Percentiles rank a stretch among this genome's conserved stretches.
These are phyloP conservation scores for Drechslerella dactyloides DNA, from an alignment of 2,329 filamentous ascomycete genomes.

Conservation along the genomic window DNA sequence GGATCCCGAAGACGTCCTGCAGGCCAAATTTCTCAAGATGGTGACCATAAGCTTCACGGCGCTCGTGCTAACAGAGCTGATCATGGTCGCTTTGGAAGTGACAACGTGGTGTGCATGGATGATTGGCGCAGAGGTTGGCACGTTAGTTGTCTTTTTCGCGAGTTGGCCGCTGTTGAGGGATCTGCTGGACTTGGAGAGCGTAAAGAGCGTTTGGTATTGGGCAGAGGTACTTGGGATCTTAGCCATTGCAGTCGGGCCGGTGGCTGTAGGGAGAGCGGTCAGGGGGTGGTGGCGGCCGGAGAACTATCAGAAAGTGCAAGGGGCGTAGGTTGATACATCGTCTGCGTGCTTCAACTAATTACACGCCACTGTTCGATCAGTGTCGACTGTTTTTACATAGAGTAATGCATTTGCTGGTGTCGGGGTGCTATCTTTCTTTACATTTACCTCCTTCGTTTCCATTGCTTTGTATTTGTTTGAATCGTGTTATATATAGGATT, in stretches of 20 bases:
- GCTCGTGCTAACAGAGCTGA: conserved; percentile 88
- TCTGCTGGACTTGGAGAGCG: conserved; percentile 43
- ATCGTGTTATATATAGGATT: too few species aligned
- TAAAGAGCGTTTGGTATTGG: conserved; percentile 50
- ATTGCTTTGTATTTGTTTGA: too few species aligned
- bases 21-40: conserved; percentile 73
- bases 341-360: neutral
- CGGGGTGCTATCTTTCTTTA: neutral
- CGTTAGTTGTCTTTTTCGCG: conserved; percentile 63
- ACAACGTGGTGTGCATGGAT: conserved; percentile 97
- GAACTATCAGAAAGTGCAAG: conserved; percentile 47
- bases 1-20: conserved; percentile 70
- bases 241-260: conserved; percentile 36
- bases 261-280: conserved; percentile 31
- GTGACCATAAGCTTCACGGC: conserved; percentile 91
- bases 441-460: neutral
- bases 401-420: conserved; percentile 4
- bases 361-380: too few species aligned
- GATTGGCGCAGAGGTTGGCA: conserved; percentile 83
- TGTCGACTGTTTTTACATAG: too few species aligned
- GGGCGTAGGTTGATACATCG: conserved; percentile 6
- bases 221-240: conserved; percentile 35
- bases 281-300: conserved; percentile 46
- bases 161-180: conserved; percentile 42
- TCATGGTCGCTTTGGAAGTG: conserved; percentile 96